Base-by-base conservation (phyloP, 371 early-diverging fungal species). In the Mortierella sp. region DNA sequence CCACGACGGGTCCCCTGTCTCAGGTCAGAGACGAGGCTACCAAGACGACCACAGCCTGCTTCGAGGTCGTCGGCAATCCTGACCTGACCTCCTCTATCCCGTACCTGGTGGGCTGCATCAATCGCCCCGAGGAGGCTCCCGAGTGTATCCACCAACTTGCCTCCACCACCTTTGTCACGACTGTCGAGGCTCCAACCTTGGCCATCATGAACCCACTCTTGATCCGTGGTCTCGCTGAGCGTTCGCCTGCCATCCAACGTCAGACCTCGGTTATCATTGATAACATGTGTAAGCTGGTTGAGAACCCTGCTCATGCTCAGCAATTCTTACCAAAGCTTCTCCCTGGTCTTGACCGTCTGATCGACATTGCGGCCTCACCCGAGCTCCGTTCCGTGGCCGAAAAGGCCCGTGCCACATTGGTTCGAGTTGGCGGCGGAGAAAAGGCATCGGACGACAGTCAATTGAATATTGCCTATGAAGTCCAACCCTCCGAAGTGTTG, bases 201-300 rank as follows among this genome's bases (percentile, higher is more conserved):
- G 90, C 93, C 77, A 89, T 94, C 81, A 90, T 94, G 89, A 87
- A 88, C 55, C 94, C 94, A 50, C 83, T 93, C 18, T 83, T 94
- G 57, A 82, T 77, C 64, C 90, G 92, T 84, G 93, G 92, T 87
- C 84, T 94, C 60, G 74, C 82, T n/a, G 90, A 89, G 60, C 85
- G 89, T 58, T 75, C 81, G 47, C 88, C 88, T 46, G 83, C 88
- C 64, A 86, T 89, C 79, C 84, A 91, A 80, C 93, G 93, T 85
- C 90, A 92, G 82, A 83, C 92, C 65, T 90, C 92, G 60, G 88
- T 92, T 70, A 92, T 94, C 64, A 91, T 94, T 57, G 91, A 91
- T 82, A 94, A 94, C 81, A 88, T 94, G 88, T 93, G 88, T 75
- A 93, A 93, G 84, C 86, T 94, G 48, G 93, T 93, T 66, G 84